Evolutionary conservation across 2,329 filamentous ascomycete genomes (phyloP).

Genomic region (Byssoonygena ceratinophila): DNA sequence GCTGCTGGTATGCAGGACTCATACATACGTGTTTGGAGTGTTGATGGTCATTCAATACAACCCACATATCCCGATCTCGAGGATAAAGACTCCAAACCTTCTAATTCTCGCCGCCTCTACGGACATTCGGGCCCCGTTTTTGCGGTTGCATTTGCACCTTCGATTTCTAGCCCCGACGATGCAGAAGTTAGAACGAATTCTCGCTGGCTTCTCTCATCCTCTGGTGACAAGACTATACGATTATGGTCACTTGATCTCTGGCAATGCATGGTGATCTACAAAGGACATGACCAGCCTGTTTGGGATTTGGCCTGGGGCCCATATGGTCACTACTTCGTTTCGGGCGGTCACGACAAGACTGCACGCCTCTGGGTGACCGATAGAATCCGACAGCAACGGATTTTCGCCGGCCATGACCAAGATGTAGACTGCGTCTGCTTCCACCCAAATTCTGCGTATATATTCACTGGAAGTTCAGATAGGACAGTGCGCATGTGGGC

Average conservation of each 20-base stretch:
- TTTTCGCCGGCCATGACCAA: conserved; percentile 86
- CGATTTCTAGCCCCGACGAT: conserved; percentile 42
- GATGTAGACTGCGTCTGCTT: conserved; percentile 85
- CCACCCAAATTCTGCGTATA: conserved; percentile 86
- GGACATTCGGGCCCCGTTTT: conserved; percentile 88
- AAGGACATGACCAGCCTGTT: conserved; percentile 79
- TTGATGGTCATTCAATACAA: conserved; percentile 72
- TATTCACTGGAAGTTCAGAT: conserved; percentile 88
- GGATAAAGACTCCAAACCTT: conserved; percentile 45
- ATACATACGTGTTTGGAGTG: conserved; percentile 87
- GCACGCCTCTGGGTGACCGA: conserved; percentile 88
- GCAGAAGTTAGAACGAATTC: conserved; percentile 48
- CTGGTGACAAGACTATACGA: conserved; percentile 76
- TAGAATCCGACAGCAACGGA: conserved; percentile 74
- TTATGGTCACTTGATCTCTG: conserved; percentile 89
- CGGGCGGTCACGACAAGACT: conserved; percentile 77
- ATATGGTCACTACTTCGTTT: conserved; percentile 89
- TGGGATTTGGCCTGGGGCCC: conserved; percentile 85
- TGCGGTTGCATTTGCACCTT: conserved; percentile 76
- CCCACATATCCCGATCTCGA: conserved; percentile 53
- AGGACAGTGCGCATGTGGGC: conserved; percentile 97
- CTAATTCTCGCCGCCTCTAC: conserved; percentile 64
- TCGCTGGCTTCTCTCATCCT: conserved; percentile 74
- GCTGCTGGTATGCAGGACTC: conserved; percentile 87
- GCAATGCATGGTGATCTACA: conserved; percentile 88